Evolutionary conservation across 192 early-diverging fungal genomes (phyloP), one percentile per base, ranked within the genome.

Genomic region (Backusella psychrophila): DNA sequence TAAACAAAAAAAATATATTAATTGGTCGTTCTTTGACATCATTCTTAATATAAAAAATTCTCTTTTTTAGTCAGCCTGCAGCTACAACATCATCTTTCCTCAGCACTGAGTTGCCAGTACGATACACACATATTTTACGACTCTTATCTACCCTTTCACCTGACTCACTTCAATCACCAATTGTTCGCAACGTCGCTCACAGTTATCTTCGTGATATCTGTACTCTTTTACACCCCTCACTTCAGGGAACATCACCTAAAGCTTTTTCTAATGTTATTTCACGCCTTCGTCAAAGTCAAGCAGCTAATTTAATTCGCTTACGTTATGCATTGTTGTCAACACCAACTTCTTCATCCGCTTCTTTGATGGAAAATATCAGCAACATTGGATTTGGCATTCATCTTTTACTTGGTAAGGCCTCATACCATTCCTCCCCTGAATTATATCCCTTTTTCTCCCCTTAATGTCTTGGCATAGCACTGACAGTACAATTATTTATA

Each of bases 81-180:
- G 52, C 56, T 11, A 80, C 75, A 7, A 38, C 74, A 23, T 1
- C 79, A 2, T 59, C 69, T 29, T 80, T 80, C 41, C 63, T 80
- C 39, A 76, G 79, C 31, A 70, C 66, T 34, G 79, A 80, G 53
- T 38, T 80, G 31, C 79, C 79, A 17, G 69, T 80, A 12, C 49
- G 79, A 38, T 80, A 80, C 42, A 75, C 74, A 15, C 79, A 80
- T 59, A 76, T 80, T 38, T 65, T 80, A 26, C 69, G 74, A 23
- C 23, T 76, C 21, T 69, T 80, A 41, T 71, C 75, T 34, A 39
- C 74, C 8, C 67, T 72, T 46, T 63, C 69, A 39, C 29, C 39
- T 36, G 70, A 75, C 35, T 17, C 69, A 15, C 69, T 71, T 31
- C 68, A 72, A 49, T 69, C 74, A 19, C 79, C 75, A 14, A 12